Base-by-base conservation (phyloP, 2,329 filamentous ascomycete species). In the Xylaria polymorpha region DNA sequence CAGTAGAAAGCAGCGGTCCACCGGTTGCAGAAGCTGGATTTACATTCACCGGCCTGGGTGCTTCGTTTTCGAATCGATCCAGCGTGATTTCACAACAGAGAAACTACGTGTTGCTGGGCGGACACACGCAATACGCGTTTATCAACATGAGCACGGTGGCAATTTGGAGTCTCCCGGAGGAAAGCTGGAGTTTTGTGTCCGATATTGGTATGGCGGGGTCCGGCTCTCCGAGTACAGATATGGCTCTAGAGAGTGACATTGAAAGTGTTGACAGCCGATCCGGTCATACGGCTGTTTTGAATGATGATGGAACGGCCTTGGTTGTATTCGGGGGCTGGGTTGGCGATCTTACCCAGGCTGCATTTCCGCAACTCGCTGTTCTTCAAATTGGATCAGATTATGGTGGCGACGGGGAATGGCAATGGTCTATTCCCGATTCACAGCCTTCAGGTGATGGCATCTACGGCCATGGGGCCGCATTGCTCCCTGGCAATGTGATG, bases 61-160 rank as follows among this genome's bases (percentile, higher is more conserved):
- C 92, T 0, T 91, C 92, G 0, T 90, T 89, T 73, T 90, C 91
- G 22, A 92, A 92, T 76, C 85, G 86, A 4, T 90, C 88, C 18
- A 90, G 88, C 3, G 84, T 85, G 2, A 83, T 91, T 48, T 91
- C 89, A 4, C 91, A 94, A 77, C 89, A 94, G 77, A 90, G 91
- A 71, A 90, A 91, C 74, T 95, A 93, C 73, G 88, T 97, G 14
- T 82, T 98, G 25, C 83, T 98, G 18, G 95, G 94, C 48, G 95
- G 95, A 0, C 94, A 98, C 78, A 97, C 94, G 0, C 85, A 89
- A 73, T 81, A 84, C 18, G 94, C 94, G 0, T 98, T 97, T 77
- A 91, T 98, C 81, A 97, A 98, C 79, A 98, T 97, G 91, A 97
- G 93, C 66, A 93, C 94, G 51, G 88, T 95, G 1, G 95, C 94